Conservation (phyloP, 306 rosid genomes). For the Alnus rubra region DNA sequence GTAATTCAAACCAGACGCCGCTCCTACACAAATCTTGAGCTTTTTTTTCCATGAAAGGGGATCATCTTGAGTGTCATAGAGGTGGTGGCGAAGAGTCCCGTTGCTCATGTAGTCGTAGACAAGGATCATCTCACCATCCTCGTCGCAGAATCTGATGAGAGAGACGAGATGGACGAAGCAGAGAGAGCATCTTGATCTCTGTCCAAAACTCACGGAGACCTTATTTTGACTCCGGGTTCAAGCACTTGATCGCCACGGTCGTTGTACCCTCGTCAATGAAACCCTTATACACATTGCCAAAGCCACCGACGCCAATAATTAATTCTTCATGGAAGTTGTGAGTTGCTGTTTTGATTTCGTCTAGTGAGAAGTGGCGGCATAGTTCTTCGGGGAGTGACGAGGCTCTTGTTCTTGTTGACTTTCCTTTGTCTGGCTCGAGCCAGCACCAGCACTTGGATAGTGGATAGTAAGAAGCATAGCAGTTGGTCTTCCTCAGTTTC, state of each 20-base stretch:
- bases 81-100: too few relatives aligned
- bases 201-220: constrained; percentile 10
- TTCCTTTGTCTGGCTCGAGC: not conserved
- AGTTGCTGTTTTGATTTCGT: constrained; percentile 26
- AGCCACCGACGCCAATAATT: constrained; percentile 35
- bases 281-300: constrained; percentile 29
- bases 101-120: too few relatives aligned
- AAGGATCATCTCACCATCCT: too few relatives aligned
- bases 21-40: constrained; percentile 23
- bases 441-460: not conserved
- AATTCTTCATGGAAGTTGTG: constrained; percentile 23
- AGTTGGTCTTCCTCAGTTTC: not conserved
- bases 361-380: constrained; percentile 32
- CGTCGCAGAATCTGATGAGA: too few relatives aligned
- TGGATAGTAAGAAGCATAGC: not conserved
- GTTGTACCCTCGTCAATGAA: not conserved
- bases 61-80: too few relatives aligned
- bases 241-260: constrained; percentile 20
- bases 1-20: constrained; percentile 14
- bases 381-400: constrained; percentile 20
- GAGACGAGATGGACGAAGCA: too few relatives aligned
- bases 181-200: too few relatives aligned
- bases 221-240: constrained; percentile 35
- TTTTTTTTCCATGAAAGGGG: not conserved
- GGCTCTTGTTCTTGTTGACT: not conserved